Conservation (phyloP, 2,329 filamentous ascomycete species). For the Scedosporium aurantiacum region DNA sequence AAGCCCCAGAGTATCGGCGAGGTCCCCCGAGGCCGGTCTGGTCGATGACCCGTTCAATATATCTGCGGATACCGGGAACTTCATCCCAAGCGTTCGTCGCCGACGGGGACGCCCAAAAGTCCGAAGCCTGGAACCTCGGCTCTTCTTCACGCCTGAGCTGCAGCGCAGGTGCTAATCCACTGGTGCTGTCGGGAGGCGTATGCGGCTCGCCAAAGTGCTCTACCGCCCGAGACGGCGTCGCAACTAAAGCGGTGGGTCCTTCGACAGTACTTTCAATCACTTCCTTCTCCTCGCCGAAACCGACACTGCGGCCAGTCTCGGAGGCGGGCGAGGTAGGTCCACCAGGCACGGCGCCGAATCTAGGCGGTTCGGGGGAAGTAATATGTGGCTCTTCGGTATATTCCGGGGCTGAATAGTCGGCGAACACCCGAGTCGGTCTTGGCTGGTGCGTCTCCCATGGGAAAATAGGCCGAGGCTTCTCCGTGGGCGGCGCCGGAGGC, state of each 20-base stretch:
- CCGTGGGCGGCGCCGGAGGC: constrained; percentile 38
- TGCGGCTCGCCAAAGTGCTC: constrained; percentile 29
- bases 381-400: not conserved
- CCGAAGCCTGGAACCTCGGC: constrained; percentile 61
- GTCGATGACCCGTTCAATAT: constrained; percentile 67
- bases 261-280: not conserved
- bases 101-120: constrained; percentile 14
- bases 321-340: not conserved
- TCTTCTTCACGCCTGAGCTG: constrained; percentile 22
- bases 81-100: constrained; percentile 80
- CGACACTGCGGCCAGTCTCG: not conserved
- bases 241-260: not conserved
- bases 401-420: not conserved
- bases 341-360: not conserved
- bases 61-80: constrained; percentile 75
- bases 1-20: constrained; percentile 13
- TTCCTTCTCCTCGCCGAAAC: not conserved
- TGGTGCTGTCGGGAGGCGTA: constrained; percentile 25
- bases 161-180: constrained; percentile 36
- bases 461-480: constrained; percentile 62
- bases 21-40: constrained; percentile 26
- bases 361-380: not conserved
- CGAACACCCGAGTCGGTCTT: constrained; percentile 53
- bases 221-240: constrained; percentile 13
- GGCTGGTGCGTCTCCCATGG: constrained; percentile 73